phyloP scores from a whole-genome alignment of 768 basidiomycete genomes.

The Mycena rebaudengoi region DNA sequence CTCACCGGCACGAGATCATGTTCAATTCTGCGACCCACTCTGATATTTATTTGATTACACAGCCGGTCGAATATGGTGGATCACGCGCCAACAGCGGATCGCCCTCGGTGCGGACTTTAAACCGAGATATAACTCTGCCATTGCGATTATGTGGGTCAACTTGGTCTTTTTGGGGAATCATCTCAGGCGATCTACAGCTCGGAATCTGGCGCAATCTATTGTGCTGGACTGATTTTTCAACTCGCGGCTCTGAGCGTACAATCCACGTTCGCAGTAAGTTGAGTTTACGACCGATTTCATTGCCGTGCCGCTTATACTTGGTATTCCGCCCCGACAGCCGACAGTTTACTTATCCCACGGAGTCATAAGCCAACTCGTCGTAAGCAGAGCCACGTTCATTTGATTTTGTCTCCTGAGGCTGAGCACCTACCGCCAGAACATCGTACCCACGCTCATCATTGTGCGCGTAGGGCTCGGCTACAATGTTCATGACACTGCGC shows the following conservation, averaged over 20 bases:
- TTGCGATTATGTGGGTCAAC: conserved; percentile 7
- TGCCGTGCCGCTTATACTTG: background rate
- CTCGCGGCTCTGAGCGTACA: conserved; percentile 8
- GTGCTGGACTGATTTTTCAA: conserved; percentile 13
- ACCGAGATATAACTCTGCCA: conserved; percentile 11
- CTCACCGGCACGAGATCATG: conserved; percentile 8
- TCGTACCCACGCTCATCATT: conserved; percentile 16
- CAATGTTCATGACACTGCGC: no score
- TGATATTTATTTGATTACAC: background rate
- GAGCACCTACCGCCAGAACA: background rate
- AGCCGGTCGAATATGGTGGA: conserved; percentile 22
- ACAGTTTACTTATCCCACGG: conserved; percentile 17
- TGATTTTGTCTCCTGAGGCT: background rate
- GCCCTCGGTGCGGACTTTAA: background rate
- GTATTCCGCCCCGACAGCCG: background rate
- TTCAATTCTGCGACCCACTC: background rate
- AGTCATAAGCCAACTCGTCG: conserved; percentile 10
- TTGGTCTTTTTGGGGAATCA: background rate
- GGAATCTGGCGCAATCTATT: conserved; percentile 23
- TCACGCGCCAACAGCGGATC: conserved; percentile 1
- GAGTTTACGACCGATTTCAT: background rate
- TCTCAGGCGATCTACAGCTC: background rate
- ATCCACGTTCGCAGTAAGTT: background rate
- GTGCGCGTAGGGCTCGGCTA: conserved; percentile 20
- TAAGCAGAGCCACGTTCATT: background rate